Evolutionary conservation across 2,329 filamentous ascomycete species (phyloP), one percentile per base, ranked within the genome.

Genomic region (Xylariaceae sp.): DNA sequence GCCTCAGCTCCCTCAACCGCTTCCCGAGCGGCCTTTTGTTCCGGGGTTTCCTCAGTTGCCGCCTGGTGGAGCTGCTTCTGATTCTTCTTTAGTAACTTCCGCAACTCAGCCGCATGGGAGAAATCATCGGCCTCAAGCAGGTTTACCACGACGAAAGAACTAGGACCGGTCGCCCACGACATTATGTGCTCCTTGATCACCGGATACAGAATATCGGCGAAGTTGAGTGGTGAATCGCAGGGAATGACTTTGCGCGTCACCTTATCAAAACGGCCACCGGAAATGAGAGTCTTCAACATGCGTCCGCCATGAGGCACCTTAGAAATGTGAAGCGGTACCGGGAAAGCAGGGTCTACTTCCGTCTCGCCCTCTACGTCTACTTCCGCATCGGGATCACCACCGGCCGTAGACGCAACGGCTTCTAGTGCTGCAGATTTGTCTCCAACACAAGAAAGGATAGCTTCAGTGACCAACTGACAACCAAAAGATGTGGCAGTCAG

Each of bases 231-330:
- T 14, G 91, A 90, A 45, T 91, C 84, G 2, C 88, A 79, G 18
- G 84, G 82, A 63, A 88, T 80, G 42, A 94, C 72, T 50, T 79
- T 83, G 71, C 90, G 90, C 2, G 83, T 79, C 41, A 79, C 79
- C 55, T 83, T 83, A 71, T 97, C 90, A 67, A 89, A 99, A 52
- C 84, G 86, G 22, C 95, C 94, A 40, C 94, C 94, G 49, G 90
- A 87, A 19, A 97, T 91, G 7, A 99, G 81, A 0, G 88, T 88
- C 75, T 96, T 97, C 63, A 97, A 80, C 86, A 97, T 88, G 53
- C 90, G 87, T 14, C 89, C 90, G 39, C 84, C 88, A 61, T 78
- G 79, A 0, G 83, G 67, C 36, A 81, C 79, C 62, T 81, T 75
- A 22, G 84, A 81, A 50, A 88, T 77, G 66, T 90, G 87, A 31